These are phyloP conservation scores for Prasinococcaceae sp. DNA, from an alignment of 139 green algal genomes.

Conservation along the genomic window DNA sequence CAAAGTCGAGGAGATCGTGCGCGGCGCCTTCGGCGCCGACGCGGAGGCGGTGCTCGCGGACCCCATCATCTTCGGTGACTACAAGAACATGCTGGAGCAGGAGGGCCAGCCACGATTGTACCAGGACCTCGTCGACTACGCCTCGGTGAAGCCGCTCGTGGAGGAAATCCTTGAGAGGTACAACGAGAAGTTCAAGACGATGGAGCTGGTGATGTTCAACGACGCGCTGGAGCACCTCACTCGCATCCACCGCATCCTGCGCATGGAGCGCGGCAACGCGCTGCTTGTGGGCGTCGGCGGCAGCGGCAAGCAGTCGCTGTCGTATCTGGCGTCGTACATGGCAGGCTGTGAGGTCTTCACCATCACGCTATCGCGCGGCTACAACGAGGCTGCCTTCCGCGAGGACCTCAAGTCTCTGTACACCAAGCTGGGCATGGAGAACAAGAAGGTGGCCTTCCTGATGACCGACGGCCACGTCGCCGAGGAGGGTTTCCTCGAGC, in stretches of 20 bases:
- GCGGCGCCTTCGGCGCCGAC: conserved; percentile 15
- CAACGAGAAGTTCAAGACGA: conserved; percentile 50
- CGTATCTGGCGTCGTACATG: conserved; percentile 39
- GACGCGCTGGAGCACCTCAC: conserved; percentile 68
- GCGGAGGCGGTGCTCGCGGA: conserved; percentile 30
- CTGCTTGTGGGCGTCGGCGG: conserved; percentile 49
- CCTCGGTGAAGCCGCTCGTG: conserved; percentile 47
- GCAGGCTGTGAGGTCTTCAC: conserved; percentile 62
- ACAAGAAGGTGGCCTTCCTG: conserved; percentile 62
- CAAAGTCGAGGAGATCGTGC: conserved; percentile 30
- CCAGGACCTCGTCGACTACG: conserved; percentile 49
- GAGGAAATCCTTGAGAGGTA: conserved; percentile 51
- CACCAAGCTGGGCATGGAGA: conserved; percentile 47
- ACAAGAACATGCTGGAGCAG: conserved; percentile 18
- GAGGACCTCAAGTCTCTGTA: conserved; percentile 75
- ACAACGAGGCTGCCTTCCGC: conserved; percentile 60
- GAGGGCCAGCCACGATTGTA: conserved; percentile 40
- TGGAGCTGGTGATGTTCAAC: conserved; percentile 71
- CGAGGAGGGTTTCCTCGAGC: conserved; percentile 70
- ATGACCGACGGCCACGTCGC: conserved; percentile 71
- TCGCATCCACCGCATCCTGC: conserved; percentile 54
- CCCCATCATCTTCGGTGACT: conserved; percentile 72
- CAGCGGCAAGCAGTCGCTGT: conserved; percentile 41
- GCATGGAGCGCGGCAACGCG: conserved; percentile 40
- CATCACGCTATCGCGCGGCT: conserved; percentile 70